These are phyloP conservation scores for Babesia ovata DNA, from an alignment of 169 alveolate genomes.

Conservation along the genomic window DNA sequence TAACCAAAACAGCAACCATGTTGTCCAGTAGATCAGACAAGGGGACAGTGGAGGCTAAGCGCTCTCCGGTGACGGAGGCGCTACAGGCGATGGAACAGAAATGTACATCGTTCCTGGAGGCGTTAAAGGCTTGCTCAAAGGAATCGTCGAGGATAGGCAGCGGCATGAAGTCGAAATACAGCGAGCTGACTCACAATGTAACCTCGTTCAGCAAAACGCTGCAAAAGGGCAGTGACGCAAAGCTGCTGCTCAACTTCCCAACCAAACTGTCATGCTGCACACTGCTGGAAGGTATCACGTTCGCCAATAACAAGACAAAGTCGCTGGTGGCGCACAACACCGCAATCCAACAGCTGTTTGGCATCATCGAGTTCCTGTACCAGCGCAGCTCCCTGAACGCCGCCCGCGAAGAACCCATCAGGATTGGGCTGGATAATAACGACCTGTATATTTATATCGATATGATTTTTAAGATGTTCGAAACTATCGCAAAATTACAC, in stretches of 20 bases:
- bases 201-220: slow-evolving; percentile 7
- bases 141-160: slow-evolving; percentile 32
- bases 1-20: too few species aligned
- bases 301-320: slow-evolving; percentile 34
- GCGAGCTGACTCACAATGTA: slow-evolving; percentile 10
- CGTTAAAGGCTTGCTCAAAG: slow-evolving; percentile 12
- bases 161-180: slow-evolving; percentile 37
- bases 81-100: slow-evolving; percentile 24
- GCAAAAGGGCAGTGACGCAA: slow-evolving; percentile 20
- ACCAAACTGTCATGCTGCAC: slow-evolving; percentile 24
- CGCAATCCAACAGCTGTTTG: slow-evolving; percentile 33
- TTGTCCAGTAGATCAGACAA: neutral
- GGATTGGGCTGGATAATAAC: slow-evolving; percentile 16
- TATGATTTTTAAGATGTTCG: slow-evolving; percentile 36
- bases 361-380: slow-evolving; percentile 34
- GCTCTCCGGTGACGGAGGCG: slow-evolving; percentile 9
- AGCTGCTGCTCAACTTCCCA: slow-evolving; percentile 28
- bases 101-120: slow-evolving; percentile 29
- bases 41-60: neutral
- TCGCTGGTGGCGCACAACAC: slow-evolving; percentile 34
- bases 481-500: slow-evolving; percentile 12
- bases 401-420: neutral
- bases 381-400: slow-evolving; percentile 4
- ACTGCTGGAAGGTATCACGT: slow-evolving; percentile 30
- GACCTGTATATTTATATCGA: slow-evolving; percentile 29